Base-by-base conservation (phyloP, 306 rosid genomes). In the Begonia fuchsioides region DNA sequence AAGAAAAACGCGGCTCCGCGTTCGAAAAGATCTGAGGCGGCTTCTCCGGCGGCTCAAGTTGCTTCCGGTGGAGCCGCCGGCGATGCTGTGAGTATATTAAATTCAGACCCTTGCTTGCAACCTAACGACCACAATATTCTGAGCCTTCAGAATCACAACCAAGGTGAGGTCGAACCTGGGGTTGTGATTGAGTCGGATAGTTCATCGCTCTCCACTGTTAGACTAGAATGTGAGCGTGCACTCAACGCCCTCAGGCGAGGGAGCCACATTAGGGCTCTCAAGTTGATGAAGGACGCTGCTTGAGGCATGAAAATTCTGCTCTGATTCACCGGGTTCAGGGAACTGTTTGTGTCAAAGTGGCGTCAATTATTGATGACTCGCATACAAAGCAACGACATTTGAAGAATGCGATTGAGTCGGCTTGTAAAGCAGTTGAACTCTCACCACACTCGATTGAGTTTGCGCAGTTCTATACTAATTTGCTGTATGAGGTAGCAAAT, bases 401-500 rank as follows among this genome's bases (percentile, higher is more conserved):
- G 78, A 68, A 60, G 73, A 76, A 76, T 56, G 99, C 93, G 1
- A 51, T 86, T 17, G 99, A 86, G 50, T 72, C 94, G 2, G 94
- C 99, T 1, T 67, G 83, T 15, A 75, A 53, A 41, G 96, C 98
- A 0, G 85, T 58, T 7, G 83, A 85, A 60, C 72, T 79, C 45
- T 79, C 93, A 15, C 96, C 94, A 6, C 68, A 65, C 66, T 92
- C 99, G 8, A 55, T 92, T 15, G 99, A 86, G 72, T 92, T 82
- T 40, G 69, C 80, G 8, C 83, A 79, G 60, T 92, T 92, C 56
- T 78, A 70, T 41, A 80, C 96, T 19, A 86, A 72, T 45, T 61
- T 86, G 78, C 59, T 92, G 35, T 72, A 77, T 50, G 99, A 86
- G 66, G 86, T 66, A 1, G 96, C 96, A 2, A 86, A 47, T 57